Percentiles rank a stretch among this genome's conserved stretches.
phyloP scores from a whole-genome alignment of 495 filamentous ascomycete genomes.

The Haplographium delicatum region DNA sequence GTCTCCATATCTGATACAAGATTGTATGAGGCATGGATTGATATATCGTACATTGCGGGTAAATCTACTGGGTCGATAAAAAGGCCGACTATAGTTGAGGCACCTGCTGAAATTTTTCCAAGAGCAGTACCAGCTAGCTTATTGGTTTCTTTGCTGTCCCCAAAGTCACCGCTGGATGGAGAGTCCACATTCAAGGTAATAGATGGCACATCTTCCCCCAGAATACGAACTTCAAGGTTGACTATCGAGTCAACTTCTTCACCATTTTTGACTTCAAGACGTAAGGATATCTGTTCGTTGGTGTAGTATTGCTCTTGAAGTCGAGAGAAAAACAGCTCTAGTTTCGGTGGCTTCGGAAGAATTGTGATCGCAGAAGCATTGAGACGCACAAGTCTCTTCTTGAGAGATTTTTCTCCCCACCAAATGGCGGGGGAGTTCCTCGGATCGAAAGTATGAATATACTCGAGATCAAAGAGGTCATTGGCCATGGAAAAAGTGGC shows the following conservation, averaged over 20 bases:
- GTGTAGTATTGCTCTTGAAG: conserved; percentile 71
- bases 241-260: conserved; percentile 76
- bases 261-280: conserved; percentile 69
- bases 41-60: conserved; percentile 61
- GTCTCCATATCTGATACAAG: conserved; percentile 78
- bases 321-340: conserved; percentile 62
- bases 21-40: conserved; percentile 68
- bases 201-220: conserved; percentile 52
- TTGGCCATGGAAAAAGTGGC: conserved; percentile 58
- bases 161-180: conserved; percentile 37
- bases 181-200: conserved; percentile 20
- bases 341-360: conserved; percentile 86
- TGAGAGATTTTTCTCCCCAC: conserved; percentile 46
- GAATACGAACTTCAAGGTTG: conserved; percentile 60
- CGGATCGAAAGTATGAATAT: conserved; percentile 49
- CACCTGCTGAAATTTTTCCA: conserved; percentile 38
- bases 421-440: conserved; percentile 38
- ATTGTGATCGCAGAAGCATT: conserved; percentile 56
- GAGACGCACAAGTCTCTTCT: conserved; percentile 41
- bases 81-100: conserved; percentile 39
- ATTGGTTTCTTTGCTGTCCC: conserved; percentile 30
- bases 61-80: conserved; percentile 42
- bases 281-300: conserved; percentile 65
- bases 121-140: conserved; percentile 33
- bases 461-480: conserved; percentile 62